Percentiles rank a stretch among this genome's conserved stretches.
These are phyloP conservation scores for Phytophthora litchii DNA, from an alignment of 352 stramenopile genomes.

Conservation along the genomic window DNA sequence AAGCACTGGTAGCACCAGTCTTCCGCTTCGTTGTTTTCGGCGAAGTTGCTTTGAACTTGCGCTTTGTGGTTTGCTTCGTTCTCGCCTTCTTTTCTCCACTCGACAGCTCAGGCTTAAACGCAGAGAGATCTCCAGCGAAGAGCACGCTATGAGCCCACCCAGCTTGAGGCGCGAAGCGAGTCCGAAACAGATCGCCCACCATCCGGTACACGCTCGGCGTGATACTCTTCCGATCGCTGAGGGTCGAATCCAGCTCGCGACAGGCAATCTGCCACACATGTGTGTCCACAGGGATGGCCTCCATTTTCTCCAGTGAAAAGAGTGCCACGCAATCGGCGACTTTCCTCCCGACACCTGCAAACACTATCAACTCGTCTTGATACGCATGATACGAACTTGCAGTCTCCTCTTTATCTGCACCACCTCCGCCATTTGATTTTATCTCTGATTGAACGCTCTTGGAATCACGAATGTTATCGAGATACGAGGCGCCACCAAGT, in stretches of 20 bases:
- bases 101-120: conserved; percentile 40
- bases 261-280: conserved; percentile 97
- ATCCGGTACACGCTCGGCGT: conserved; percentile 85
- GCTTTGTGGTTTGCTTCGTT: conserved; percentile 19
- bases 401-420: neutral
- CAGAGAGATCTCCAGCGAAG: conserved; percentile 55
- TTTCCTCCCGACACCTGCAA: conserved; percentile 92
- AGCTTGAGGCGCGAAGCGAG: conserved; percentile 87
- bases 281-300: conserved; percentile 96
- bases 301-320: conserved; percentile 93
- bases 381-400: conserved; percentile 35
- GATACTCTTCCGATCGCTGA: conserved; percentile 69
- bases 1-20: conserved; percentile 1
- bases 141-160: conserved; percentile 92
- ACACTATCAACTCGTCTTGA: conserved; percentile 67
- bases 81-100: conserved; percentile 28
- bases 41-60: conserved; percentile 7
- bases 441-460: conserved; percentile 11
- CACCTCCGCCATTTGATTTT: conserved; percentile 12
- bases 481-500: conserved; percentile 66
- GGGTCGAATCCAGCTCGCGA: conserved; percentile 67
- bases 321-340: conserved; percentile 98
- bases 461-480: conserved; percentile 55
- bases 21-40: conserved; percentile 15
- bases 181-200: conserved; percentile 94